Percentiles rank a stretch among this genome's conserved stretches.
Conservation (phyloP, 257 asterid species). For the Ligustrum vulgare region DNA sequence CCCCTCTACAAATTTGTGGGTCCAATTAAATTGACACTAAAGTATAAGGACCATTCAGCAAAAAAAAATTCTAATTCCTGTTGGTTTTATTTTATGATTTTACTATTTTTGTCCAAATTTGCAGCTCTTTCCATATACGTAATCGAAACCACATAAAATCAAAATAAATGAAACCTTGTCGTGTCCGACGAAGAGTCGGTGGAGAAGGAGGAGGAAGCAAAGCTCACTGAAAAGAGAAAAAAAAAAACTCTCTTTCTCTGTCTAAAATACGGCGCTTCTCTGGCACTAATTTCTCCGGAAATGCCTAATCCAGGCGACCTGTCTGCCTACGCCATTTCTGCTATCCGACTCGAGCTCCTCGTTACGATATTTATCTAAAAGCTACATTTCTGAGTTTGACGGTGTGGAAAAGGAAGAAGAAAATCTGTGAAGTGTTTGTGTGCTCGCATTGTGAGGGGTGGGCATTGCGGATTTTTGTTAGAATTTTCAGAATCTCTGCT, state of each 20-base stretch:
- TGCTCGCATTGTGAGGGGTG: constrained; percentile 26
- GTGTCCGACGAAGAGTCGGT: constrained; percentile 71
- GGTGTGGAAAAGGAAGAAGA: background rate
- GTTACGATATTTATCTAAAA: constrained; percentile 8
- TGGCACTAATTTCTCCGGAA: constrained; percentile 42
- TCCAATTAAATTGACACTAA: constrained; percentile 18
- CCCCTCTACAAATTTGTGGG: constrained; percentile 15
- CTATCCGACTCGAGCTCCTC: constrained; percentile 7
- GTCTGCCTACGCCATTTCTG: background rate
- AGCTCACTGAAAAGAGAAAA: constrained; percentile 8
- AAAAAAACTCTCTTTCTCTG: constrained; percentile 21
- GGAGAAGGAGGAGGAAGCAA: constrained; percentile 27
- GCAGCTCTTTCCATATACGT: constrained; percentile 37
- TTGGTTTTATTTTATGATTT: background rate
- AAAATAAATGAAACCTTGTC: constrained; percentile 52
- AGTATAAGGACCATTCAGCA: constrained; percentile 34
- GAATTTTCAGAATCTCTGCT: constrained; percentile 20
- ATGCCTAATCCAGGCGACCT: constrained; percentile 11
- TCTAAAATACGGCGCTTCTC: constrained; percentile 31
- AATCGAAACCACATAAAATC: constrained; percentile 59
- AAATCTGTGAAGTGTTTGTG: constrained; percentile 12
- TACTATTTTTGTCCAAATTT: background rate
- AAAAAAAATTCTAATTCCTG: background rate
- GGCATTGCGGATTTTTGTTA: constrained; percentile 20
- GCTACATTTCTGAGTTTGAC: constrained; percentile 9